A percentile compares a stretch with the other conserved stretches of the same genome.
phyloP scores from a whole-genome alignment of 352 stramenopile species.

The Globisporangium irregulare region DNA sequence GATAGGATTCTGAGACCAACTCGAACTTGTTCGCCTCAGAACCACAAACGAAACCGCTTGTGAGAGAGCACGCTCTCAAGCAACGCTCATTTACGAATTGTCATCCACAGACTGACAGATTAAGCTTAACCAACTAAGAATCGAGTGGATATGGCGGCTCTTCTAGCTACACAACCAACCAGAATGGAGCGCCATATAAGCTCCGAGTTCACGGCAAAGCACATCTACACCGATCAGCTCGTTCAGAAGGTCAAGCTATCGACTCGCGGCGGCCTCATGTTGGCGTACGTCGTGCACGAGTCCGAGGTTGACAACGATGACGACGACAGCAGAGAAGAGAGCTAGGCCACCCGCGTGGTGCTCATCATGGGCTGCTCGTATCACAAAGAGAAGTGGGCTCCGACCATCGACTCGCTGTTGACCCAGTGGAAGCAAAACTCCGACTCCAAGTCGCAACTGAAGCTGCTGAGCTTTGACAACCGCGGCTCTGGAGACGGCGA shows the following conservation, averaged over 20 bases:
- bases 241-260: constrained; percentile 23
- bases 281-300: constrained; percentile 46
- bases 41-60: too few relatives aligned
- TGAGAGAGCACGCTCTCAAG: too few relatives aligned
- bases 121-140: too few relatives aligned
- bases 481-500: constrained; percentile 38
- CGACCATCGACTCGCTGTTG: constrained; percentile 30
- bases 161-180: constrained; percentile 11
- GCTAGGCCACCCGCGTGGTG: constrained; percentile 28
- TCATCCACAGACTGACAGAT: too few relatives aligned
- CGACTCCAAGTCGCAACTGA: constrained; percentile 23
- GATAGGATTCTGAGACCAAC: too few relatives aligned
- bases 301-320: constrained; percentile 4
- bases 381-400: constrained; percentile 41
- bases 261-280: constrained; percentile 34
- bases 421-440: constrained; percentile 23
- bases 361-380: constrained; percentile 45
- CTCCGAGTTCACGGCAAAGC: constrained; percentile 3
- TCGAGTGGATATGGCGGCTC: background rate
- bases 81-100: background rate
- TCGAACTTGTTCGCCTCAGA: too few relatives aligned
- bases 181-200: constrained; percentile 14
- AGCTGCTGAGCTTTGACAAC: constrained; percentile 62
- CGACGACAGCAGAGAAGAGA: background rate
- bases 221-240: background rate